phyloP scores from a whole-genome alignment of 768 basidiomycete species.

The Phanerochaete carnosa region DNA sequence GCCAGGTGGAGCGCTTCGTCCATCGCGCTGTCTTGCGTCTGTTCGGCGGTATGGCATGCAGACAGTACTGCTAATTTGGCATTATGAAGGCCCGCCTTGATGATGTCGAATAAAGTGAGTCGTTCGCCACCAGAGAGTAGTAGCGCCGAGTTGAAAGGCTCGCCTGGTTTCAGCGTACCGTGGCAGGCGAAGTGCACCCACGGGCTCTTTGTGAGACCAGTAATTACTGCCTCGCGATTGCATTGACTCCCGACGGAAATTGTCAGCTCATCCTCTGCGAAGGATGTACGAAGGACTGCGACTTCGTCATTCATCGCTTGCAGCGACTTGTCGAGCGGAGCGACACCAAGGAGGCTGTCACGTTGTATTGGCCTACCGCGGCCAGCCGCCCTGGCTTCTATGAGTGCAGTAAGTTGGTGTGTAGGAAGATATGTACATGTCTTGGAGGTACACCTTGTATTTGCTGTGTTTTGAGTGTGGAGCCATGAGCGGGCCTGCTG shows the following conservation, averaged over 20 bases:
- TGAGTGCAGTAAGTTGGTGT: slow-evolving; percentile 25
- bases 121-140: slow-evolving; percentile 21
- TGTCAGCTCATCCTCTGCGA: not conserved
- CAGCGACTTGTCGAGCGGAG: not conserved
- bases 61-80: slow-evolving; percentile 41
- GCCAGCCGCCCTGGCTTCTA: not conserved
- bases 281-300: not conserved
- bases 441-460: slow-evolving; percentile 9
- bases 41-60: slow-evolving; percentile 38
- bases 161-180: slow-evolving; percentile 7
- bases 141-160: slow-evolving; percentile 29
- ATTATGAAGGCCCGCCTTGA: slow-evolving; percentile 15
- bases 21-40: slow-evolving; percentile 28
- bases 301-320: not conserved
- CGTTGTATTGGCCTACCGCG: slow-evolving; percentile 6
- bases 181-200: slow-evolving; percentile 30
- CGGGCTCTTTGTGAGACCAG: not conserved
- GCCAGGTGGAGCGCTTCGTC: slow-evolving; percentile 41
- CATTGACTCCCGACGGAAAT: not conserved
- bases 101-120: slow-evolving; percentile 17
- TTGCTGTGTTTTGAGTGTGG: not conserved
- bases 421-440: slow-evolving; percentile 28
- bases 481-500: slow-evolving; percentile 25
- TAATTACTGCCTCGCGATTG: slow-evolving; percentile 10
- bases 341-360: not conserved